Conservation (phyloP, 768 basidiomycete species). For the Botryobasidium botryosum region DNA sequence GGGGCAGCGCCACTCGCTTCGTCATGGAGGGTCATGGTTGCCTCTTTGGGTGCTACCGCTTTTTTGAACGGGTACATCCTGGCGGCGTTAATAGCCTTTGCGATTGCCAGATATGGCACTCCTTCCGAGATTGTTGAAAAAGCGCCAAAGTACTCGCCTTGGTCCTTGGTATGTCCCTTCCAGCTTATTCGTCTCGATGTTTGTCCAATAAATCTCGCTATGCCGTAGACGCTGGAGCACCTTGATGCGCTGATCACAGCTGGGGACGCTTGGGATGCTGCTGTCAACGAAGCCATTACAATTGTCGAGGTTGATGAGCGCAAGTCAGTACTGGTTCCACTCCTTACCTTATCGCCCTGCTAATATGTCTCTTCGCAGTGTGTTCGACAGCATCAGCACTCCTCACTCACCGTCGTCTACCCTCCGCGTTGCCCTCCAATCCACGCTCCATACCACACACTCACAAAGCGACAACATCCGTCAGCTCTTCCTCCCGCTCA, state of each 20-base stretch:
- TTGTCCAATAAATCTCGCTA: too few relatives aligned
- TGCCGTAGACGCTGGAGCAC: constrained; percentile 40
- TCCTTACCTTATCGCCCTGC: background rate
- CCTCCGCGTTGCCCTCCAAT: constrained; percentile 56
- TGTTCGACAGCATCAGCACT: constrained; percentile 27
- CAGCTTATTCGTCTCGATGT: too few relatives aligned
- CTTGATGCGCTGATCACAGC: constrained; percentile 51
- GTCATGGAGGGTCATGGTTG: too few relatives aligned
- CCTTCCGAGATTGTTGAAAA: too few relatives aligned
- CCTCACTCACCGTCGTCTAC: constrained; percentile 33
- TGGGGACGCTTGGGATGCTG: constrained; percentile 56
- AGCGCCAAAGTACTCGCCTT: too few relatives aligned
- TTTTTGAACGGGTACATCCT: too few relatives aligned
- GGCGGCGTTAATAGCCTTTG: too few relatives aligned
- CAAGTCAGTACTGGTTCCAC: constrained; percentile 26
- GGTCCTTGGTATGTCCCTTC: too few relatives aligned
- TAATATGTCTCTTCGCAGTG: background rate
- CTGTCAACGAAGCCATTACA: constrained; percentile 49
- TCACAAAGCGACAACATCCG: constrained; percentile 71
- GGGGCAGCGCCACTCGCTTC: too few relatives aligned
- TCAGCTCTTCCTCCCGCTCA: constrained; percentile 58
- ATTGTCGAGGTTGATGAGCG: constrained; percentile 54
- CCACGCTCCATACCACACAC: constrained; percentile 58
- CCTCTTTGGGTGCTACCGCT: too few relatives aligned
- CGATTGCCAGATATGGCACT: too few relatives aligned